Conservation (phyloP, 306 rosid species). For the Trifolium fragiferum region DNA sequence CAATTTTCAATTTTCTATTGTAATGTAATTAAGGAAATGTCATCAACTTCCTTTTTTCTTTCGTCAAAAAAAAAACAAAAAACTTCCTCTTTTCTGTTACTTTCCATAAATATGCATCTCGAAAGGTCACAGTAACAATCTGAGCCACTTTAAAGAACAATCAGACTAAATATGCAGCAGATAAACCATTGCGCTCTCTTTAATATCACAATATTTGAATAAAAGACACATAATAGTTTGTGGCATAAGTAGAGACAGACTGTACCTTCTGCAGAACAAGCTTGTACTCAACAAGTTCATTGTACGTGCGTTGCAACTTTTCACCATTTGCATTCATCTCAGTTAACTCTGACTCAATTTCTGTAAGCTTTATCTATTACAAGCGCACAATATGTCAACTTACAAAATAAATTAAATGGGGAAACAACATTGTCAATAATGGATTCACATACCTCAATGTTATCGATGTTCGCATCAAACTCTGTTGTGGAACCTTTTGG, state of each 20-base stretch:
- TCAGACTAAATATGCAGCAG: conserved; percentile 21
- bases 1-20: neutral
- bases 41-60: neutral
- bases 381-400: conserved; percentile 36
- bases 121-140: conserved; percentile 26
- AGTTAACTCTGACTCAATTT: conserved; percentile 82
- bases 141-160: conserved; percentile 13
- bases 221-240: conserved; percentile 5
- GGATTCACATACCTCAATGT: conserved; percentile 70
- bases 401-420: neutral
- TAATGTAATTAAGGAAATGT: conserved; percentile 20
- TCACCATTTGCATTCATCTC: conserved; percentile 94
- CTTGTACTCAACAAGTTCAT: conserved; percentile 88
- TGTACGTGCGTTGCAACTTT: conserved; percentile 87
- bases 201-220: conserved; percentile 21
- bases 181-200: neutral
- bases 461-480: conserved; percentile 66
- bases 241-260: conserved; percentile 38
- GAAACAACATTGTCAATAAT: conserved; percentile 16
- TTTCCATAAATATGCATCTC: conserved; percentile 12
- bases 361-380: conserved; percentile 82
- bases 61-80: too few relatives aligned
- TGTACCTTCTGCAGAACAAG: conserved; percentile 87
- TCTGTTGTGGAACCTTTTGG: conserved; percentile 52
- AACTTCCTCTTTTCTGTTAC: too few relatives aligned